Evolutionary conservation across 2,329 filamentous ascomycete species (phyloP).

Genomic region (Aspergillus sergii): DNA sequence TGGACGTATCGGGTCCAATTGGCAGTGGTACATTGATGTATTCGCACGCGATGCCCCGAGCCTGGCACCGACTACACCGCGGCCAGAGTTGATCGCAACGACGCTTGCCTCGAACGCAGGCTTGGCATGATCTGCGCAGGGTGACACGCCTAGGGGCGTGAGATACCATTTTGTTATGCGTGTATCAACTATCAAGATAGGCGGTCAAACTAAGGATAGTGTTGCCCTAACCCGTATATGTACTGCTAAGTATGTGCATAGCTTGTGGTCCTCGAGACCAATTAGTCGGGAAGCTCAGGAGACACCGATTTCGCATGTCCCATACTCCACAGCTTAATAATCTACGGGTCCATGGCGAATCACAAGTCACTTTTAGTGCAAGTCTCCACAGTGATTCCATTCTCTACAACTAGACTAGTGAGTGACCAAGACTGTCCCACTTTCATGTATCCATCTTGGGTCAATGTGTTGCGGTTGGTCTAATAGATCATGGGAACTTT

Average conservation of each 20-base stretch:
- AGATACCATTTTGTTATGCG: neutral
- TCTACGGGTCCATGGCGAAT: no score
- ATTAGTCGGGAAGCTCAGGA: neutral
- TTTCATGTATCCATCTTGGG: no score
- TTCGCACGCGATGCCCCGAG: conserved; percentile 24
- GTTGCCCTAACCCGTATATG: neutral
- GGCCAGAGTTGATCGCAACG: conserved; percentile 32
- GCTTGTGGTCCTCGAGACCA: neutral
- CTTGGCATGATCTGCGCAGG: conserved; percentile 32
- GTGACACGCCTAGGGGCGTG: conserved; percentile 8
- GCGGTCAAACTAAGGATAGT: neutral
- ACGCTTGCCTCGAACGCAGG: conserved; percentile 30
- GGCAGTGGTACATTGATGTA: conserved; percentile 29
- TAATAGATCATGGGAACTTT: no score
- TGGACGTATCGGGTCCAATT: neutral
- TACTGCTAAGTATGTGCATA: neutral
- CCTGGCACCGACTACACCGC: conserved; percentile 27
- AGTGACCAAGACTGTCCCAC: no score
- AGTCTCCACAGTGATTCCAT: no score
- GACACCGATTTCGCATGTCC: neutral
- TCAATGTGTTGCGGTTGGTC: no score
- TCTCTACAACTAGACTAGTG: no score
- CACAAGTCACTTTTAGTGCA: no score
- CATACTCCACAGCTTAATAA: neutral
- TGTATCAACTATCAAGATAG: neutral